Evolutionary conservation across 495 filamentous ascomycete genomes (phyloP), one percentile per base, ranked within the genome.

Genomic region (Pseudoneurospora amorphoporcata): DNA sequence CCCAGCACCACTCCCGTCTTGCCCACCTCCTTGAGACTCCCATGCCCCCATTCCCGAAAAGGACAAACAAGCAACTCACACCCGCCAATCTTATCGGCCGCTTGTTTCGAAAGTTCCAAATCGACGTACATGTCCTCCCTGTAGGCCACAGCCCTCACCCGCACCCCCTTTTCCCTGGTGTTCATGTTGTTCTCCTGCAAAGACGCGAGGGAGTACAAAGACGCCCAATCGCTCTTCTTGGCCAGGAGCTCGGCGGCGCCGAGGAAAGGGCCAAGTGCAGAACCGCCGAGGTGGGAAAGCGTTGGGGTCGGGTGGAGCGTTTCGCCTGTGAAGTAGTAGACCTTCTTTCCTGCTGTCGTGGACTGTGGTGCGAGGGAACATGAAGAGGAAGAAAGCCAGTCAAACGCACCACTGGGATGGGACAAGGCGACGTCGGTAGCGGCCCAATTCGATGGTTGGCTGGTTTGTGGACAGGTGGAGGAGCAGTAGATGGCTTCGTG

Each of bases 81-180:
- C 2, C 88, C 88, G 72, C 88, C 88, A 79, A 86, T 90, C 9
- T 81, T 79, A 12, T 88, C 92, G n/a, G 93, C 93, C 61, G 87
- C 87, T 2, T 35, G 12, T 61, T 85, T 81, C 0, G 90, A 86
- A 8, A 93, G 78, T 5, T 90, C 88, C 73, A 84, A 91, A 73
- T 94, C 89, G 35, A 98, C 94, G 75, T 94, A 97, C 94, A 97
- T 95, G 76, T 98, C 94, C 43, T 94, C 89, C 58, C 92, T 88
- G 73, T 90, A 98, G 6, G 85, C 89, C 0, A 94, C 89, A 4
- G 92, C 89, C 72, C 93, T 93, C 0, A 97, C 91, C 0, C 91
- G 91, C 0, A 97, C 93, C 70, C 87, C n/a, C n/a, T n/a, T 82
- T 0, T 8, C 23, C 23, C 9, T 23, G 23, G 23, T 45, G 4